Conservation (phyloP, 1,284 basidiomycete species). For the Takashimella tepidaria region DNA sequence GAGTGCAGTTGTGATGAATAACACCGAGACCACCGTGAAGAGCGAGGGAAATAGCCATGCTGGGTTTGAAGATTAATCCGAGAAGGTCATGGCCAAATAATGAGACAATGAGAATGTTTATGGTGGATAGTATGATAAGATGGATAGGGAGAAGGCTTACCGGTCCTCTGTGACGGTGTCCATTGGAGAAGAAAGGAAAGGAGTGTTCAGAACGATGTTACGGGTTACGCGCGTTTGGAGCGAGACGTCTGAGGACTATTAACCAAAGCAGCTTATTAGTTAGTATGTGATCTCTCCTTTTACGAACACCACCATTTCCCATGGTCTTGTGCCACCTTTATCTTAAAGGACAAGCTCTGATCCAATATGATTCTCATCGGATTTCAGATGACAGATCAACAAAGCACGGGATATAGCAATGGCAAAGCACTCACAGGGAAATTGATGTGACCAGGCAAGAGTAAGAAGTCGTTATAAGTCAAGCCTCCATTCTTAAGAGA, state of each 20-base stretch:
- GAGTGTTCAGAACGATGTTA: constrained; percentile 89
- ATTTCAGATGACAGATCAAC: neutral
- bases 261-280: too few species aligned
- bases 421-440: constrained; percentile 62
- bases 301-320: too few species aligned
- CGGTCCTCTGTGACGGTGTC: constrained; percentile 97
- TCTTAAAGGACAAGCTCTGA: too few species aligned
- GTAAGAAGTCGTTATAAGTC: constrained; percentile 92
- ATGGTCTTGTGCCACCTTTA: too few species aligned
- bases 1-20: constrained; percentile 94
- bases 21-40: constrained; percentile 95
- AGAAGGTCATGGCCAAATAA: too few species aligned
- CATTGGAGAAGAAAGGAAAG: constrained; percentile 98
- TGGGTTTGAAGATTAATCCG: constrained; percentile 2
- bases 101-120: too few species aligned
- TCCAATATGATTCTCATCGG: neutral
- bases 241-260: constrained; percentile 59
- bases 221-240: constrained; percentile 83
- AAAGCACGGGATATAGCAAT: neutral
- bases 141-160: constrained; percentile 16
- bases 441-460: constrained; percentile 94
- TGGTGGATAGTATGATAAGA: neutral
- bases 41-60: constrained; percentile 93
- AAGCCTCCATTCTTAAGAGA: constrained; percentile 82
- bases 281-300: too few species aligned